Evolutionary conservation across 139 green algal species (phyloP).

Genomic region (Chlorella sp.): DNA sequence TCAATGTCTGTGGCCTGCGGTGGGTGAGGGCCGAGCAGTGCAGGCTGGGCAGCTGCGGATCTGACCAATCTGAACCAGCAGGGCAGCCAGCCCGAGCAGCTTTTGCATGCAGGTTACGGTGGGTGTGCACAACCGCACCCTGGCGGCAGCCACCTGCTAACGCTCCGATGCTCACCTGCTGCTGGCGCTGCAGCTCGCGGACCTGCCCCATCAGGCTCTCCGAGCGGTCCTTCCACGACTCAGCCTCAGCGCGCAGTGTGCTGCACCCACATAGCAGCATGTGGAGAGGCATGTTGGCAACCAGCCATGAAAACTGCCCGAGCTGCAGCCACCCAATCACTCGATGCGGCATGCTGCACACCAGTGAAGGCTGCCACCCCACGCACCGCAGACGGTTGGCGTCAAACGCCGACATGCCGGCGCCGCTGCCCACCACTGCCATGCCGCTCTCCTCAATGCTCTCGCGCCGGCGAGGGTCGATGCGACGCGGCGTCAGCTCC

Average conservation of each 20-base stretch:
- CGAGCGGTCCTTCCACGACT: slow-evolving; percentile 5
- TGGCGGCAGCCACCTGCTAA: not conserved
- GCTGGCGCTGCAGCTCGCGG: slow-evolving; percentile 21
- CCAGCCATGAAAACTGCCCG: not conserved
- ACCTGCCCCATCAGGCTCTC: slow-evolving; percentile 18
- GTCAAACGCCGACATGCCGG: slow-evolving; percentile 1
- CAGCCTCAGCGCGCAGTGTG: slow-evolving; percentile 6
- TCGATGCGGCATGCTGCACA: no score
- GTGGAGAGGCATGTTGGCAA: not conserved
- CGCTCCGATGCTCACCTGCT: not conserved
- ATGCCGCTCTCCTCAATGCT: slow-evolving; percentile 7
- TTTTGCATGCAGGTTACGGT: no score
- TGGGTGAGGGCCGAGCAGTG: not conserved
- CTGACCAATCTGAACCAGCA: not conserved
- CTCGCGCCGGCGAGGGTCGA: slow-evolving; percentile 4
- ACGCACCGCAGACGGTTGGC: slow-evolving; percentile 29
- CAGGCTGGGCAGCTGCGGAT: not conserved
- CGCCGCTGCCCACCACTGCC: slow-evolving; percentile 24
- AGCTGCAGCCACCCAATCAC: not conserved
- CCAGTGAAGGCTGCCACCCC: no score
- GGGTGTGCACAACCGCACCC: no score
- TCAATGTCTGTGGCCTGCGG: slow-evolving; percentile 6
- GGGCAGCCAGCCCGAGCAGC: not conserved
- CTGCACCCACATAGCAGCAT: not conserved
- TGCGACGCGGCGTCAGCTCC: not conserved